These are phyloP conservation scores for Umbelopsis ramanniana DNA, from an alignment of 192 early-diverging fungal species.

Conservation along the genomic window DNA sequence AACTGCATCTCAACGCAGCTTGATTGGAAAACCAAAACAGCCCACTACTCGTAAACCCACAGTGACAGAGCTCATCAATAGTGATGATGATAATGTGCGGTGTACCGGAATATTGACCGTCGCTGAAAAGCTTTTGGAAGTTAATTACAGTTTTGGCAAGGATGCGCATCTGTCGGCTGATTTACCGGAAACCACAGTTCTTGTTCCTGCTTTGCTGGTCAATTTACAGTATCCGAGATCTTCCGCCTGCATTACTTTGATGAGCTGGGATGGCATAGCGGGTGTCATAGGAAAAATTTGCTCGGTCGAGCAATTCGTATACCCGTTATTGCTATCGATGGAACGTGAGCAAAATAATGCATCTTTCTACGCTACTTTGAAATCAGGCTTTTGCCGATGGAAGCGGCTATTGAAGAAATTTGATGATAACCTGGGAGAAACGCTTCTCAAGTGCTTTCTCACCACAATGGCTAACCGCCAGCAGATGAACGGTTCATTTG, in stretches of 20 bases:
- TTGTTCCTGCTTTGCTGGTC: background rate
- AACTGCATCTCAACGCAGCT: background rate
- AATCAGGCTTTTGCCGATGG: constrained; percentile 18
- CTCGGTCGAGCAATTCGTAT: constrained; percentile 26
- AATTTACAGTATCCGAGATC: background rate
- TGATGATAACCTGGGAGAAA: constrained; percentile 21
- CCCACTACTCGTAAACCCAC: background rate
- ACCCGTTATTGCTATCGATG: constrained; percentile 23
- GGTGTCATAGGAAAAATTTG: constrained; percentile 27
- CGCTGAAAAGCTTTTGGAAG: constrained; percentile 12
- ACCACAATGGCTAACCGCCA: background rate
- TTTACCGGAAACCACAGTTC: background rate
- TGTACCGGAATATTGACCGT: constrained; percentile 6
- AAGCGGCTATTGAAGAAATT: constrained; percentile 25
- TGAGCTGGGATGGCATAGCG: constrained; percentile 35
- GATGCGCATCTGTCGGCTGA: background rate
- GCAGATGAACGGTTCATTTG: constrained; percentile 10
- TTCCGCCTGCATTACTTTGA: constrained; percentile 8
- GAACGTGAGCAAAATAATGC: background rate
- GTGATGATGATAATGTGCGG: constrained; percentile 11
- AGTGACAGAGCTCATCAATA: background rate
- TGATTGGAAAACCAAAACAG: background rate
- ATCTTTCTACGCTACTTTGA: background rate
- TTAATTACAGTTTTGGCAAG: constrained; percentile 3
- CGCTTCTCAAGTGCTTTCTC: constrained; percentile 19